Base-by-base conservation (phyloP, 2,329 filamentous ascomycete genomes). In the Madurella fahalii region DNA sequence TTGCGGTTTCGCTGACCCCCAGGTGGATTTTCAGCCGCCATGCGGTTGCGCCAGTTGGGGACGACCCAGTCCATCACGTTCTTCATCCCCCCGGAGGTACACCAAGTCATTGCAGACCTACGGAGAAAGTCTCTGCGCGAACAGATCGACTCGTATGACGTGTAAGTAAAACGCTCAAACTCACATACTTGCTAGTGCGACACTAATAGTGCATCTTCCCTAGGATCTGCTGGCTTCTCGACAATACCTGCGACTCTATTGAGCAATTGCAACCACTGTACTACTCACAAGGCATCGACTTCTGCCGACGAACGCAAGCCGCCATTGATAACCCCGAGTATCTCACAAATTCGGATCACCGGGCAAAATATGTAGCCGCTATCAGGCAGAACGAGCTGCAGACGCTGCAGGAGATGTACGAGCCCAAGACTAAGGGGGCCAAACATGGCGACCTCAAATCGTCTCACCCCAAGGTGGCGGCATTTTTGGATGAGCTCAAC, bases 241-340 rank as follows among this genome's bases (percentile, higher is more conserved):
- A 85, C 43, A 81, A 87, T 51, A 86, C 83, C 0, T 89, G 85
- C 54, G 67, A 71, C 8, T 74, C 69, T 0, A 84, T 82, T 17
- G 81, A 85, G 54, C 78, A 85, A 32, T 65, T 87, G 0, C 77
- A 80, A 46, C 73, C 78, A 0, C 70, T 89, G 0, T 83, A 85
- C 58, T 72, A 77, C 2, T 72, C 82, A 0, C 85, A 89, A 63
- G 83, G 84, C 0, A 65, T 71, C 0, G 81, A 87, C 56, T 88
- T 82, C 57, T 83, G 83, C 54, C 73, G 74, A 0, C 77, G 83
- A 1, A 74, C 70, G 0, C 73, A 86, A 48, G 79, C 81, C 0
- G 64, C 70, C 0, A 61, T 71, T 18, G 67, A 73, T 1, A 66
- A 81, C 55, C 64, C 72, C 0, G 59, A 76, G 0, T 78, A 74